Base-by-base conservation (phyloP, 176 grass and related monocot genomes). In the Triticum dicoccoides region DNA sequence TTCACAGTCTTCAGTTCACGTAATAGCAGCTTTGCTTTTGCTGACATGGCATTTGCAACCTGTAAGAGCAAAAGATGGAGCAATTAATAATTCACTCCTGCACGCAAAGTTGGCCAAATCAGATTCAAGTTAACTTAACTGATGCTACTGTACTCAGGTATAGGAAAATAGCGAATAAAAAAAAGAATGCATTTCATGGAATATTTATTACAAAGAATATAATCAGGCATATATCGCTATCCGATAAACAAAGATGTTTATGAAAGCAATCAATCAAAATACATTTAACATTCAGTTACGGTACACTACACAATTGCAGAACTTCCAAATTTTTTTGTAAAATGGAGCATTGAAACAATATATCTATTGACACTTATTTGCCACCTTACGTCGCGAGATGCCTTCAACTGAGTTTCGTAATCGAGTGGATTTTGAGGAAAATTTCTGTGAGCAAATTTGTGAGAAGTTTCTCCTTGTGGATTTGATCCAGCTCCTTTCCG, bases 321-420 rank as follows among this genome's bases (percentile, higher is more conserved):
- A 51, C 44, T 51, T 30, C 27, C 72, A 76, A 76, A 2, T 13
- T 18, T 17, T 71, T 27, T 83, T 81, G 30, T 17, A 75, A 84
- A 62, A 81, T 68, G 29, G 29, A 77, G 30, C 39, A 93, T 5
- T 74, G 14, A 80, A 81, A 73, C 49, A 87, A 83, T 65, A 83
- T 77, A 88, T 90, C 76, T 85, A 85, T 80, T 86, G 80, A 90
- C 85, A 90, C 86, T 91, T 80, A 87, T 86, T 94, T 80, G 94
- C 93, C 92, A 98, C 97, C 97, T 98, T 98, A 98, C 97, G 94
- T 98, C 97, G 86, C 94, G 93, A 91, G 94, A 99, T 92, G 97
- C 97, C 97, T 99, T 99, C 90, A 99, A 82, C 76, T 99, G 97
- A 85, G 89, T 96, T 76, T 91, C 97, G 59, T 99, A 89, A 25